Base-by-base conservation (phyloP, 495 filamentous ascomycete genomes). In the Bacidia rubella region DNA sequence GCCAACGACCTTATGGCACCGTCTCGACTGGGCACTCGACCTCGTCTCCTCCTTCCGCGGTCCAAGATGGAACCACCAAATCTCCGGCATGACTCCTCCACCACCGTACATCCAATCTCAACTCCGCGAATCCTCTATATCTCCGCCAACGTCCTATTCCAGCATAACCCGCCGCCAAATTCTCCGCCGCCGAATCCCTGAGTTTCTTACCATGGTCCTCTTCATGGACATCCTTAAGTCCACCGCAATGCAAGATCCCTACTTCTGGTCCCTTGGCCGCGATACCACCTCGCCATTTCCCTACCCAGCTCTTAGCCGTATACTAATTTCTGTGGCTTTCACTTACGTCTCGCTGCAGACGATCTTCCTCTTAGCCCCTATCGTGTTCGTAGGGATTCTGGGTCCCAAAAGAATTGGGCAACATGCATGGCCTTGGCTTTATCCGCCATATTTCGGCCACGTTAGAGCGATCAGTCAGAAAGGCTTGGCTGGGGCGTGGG, bases 401-500 rank as follows among this genome's bases (percentile, higher is more conserved):
- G 76, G 77, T 1, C 72, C 72, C 4, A 63, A 66, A 12, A 63
- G 62, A 24, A 60, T 70, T 23, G 71, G 72, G 25, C 71, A 71
- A 9, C 68, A 76, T 23, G 71, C 68, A 3, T 74, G 74, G 49
- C 65, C 83, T 1, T 87, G 80, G 80, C 71, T 81, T 5, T 83
- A 89, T 56, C 74, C 86, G 0, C 70, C 74, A 29, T 60, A 68
- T 17, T 86, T 77, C 59, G 88, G 86, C 12, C 70, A 75, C 1
- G 68, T 76, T 53, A 53, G 53, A 2, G 61, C 68, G 9, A 68
- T 90, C 3, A 60, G 83, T 2, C 74, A 84, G 49, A 66, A 79
- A 43, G 87, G 87, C 0, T 66, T 95, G 1, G 70, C 75, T 7
- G 87, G 87, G 25, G 78, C 81, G 58, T 95, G 88, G 88, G 78